Evolutionary conservation across 768 basidiomycete species (phyloP), one percentile per base, ranked within the genome.

Genomic region (Hericium rajendrae): DNA sequence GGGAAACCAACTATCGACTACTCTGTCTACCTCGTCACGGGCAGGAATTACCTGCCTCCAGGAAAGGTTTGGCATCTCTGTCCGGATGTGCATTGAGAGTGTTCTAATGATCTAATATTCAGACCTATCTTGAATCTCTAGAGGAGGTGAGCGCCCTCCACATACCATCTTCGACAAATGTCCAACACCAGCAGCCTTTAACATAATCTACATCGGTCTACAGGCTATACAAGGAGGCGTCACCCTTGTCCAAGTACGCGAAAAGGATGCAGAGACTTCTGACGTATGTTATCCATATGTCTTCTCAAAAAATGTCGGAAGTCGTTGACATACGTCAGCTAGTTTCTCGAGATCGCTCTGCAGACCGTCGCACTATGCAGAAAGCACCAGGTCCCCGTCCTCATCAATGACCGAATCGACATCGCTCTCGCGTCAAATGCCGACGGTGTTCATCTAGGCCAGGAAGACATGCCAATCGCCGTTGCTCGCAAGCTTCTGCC

Each of bases 391-490:
- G 80, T 95, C 28, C 93, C 92, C 0, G 72, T 97, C 4, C 74
- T 97, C 58, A 88, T 97, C 71, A 91, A 93, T 66, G 88, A 91
- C 69, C 82, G 92, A 11, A 75, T 95, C 57, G 94, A 97, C 64
- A 82, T 97, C 22, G 91, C 88, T 9, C 76, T 94, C 20, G 88
- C 90, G 6, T 73, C 90, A 20, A 74, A 80, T 48, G 85, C 86
- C 2, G 79, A 80, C 48, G 93, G 94, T 15, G 84, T 95, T 11
- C 94, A 97, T 67, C 74, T 97, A 48, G 94, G 94, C 6, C 94
- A 97, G 71, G 78, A 81, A 0, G 94, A 95, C 68, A 88, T 91
- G 80, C 81, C 88, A 2, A 75, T 88, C 11, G 66, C 75, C 43
- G 67, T 81, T 46, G 92, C 85, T 3, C 82, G 86, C 24, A 67